Base-by-base conservation (phyloP, 2,329 filamentous ascomycete species). In the Epichloe typhina region DNA sequence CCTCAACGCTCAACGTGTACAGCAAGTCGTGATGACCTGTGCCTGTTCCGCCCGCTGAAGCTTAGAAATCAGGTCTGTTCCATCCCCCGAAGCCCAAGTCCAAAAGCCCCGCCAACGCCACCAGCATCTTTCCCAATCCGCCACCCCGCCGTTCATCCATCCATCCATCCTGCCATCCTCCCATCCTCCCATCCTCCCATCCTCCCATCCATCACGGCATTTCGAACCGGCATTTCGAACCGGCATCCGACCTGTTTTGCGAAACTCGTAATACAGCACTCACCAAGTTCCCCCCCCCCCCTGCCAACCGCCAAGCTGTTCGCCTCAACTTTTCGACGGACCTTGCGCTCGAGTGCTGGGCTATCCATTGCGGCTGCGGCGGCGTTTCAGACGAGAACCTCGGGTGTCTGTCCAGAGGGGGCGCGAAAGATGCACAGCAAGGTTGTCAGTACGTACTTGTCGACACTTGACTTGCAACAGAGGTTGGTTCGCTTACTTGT, bases 341-440 rank as follows among this genome's bases (percentile, higher is more conserved):
- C 85, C 64, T 75, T 94, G 64, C 81, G 85, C 70, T 85, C 86
- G 61, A 80, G 84, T 67, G 74, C 84, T 61, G 78, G 88, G 59
- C 79, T 90, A 57, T 80, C 87, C 56, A 77, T 88, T 64, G 86
- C 86, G 46, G 76, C 84, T 56, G 77, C 82, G 40, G 74, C 86
- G 49, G 66, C 75, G 55, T 73, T 86, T 58, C 82, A 80, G 53
- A 71, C 69, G 53, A 72, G 17, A 17, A 48, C 35, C 23, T 17
- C 49, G 38, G 31, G 31, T 23, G 46, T 41, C 13, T 42, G 31
- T 42, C 47, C 46, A 3, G 46, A 49, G 38, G 46, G 37, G n/a
- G 49, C 66, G 43, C 73, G 72, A 66, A 88, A 77, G 65, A 95
- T 95, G 84, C 93, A 97, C 71, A 87, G 80, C 73, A 93, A 91